Percentiles rank a stretch among this genome's conserved stretches.
phyloP scores from a whole-genome alignment of 2,329 filamentous ascomycete genomes.

The Exserohilum turcica region DNA sequence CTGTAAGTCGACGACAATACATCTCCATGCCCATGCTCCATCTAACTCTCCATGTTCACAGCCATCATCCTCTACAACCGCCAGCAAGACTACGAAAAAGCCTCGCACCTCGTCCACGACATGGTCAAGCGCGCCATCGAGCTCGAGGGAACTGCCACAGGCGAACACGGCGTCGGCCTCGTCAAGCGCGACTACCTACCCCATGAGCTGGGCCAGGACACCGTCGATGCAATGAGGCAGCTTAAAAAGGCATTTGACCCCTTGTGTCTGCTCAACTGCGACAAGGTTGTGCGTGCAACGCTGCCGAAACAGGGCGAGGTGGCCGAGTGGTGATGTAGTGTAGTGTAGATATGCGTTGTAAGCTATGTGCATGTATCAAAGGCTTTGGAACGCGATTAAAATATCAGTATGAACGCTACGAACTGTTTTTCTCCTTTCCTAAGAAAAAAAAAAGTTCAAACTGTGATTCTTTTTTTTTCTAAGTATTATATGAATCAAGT shows the following conservation, averaged over 20 bases:
- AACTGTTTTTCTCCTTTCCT: no score
- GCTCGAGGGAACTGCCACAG: constrained; percentile 83
- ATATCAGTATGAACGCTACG: no score
- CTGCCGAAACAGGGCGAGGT: constrained; percentile 56
- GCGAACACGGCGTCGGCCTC: constrained; percentile 82
- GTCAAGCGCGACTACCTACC: constrained; percentile 84
- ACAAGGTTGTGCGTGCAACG: constrained; percentile 67
- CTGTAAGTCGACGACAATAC: constrained; percentile 48
- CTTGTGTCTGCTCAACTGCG: constrained; percentile 67
- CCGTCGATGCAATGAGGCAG: constrained; percentile 84
- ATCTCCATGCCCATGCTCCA: not conserved
- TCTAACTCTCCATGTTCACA: constrained; percentile 30
- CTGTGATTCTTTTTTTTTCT: no score
- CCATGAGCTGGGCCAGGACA: constrained; percentile 74
- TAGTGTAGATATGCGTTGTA: not conserved
- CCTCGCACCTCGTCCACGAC: constrained; percentile 74
- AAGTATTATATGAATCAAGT: no score
- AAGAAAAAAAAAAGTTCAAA: no score
- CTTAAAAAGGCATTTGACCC: constrained; percentile 83
- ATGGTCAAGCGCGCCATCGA: constrained; percentile 88
- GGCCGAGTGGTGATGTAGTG: constrained; percentile 49
- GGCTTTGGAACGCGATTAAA: no score
- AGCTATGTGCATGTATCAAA: no score
- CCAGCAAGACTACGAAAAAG: constrained; percentile 68
- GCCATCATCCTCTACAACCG: constrained; percentile 67